Percentiles rank a stretch among this genome's conserved stretches.
Evolutionary conservation across 163 green algal species (phyloP).

Genomic region (Chlorella variabilis): DNA sequence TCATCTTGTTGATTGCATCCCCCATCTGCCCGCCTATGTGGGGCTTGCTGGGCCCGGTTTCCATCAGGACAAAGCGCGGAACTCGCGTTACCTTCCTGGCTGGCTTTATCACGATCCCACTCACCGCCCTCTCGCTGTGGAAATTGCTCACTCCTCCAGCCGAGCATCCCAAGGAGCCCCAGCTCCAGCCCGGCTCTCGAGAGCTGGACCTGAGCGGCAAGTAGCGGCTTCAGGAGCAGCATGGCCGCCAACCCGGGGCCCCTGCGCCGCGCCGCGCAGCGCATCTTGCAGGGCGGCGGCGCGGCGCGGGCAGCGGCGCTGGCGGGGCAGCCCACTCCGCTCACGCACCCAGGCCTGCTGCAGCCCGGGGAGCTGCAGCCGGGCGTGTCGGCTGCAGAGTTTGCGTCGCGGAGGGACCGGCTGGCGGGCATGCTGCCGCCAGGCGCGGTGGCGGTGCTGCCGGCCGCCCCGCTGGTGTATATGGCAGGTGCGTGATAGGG

Average conservation of each 20-base stretch:
- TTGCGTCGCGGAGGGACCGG: slow-evolving; percentile 50
- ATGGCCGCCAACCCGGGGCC: slow-evolving; percentile 10
- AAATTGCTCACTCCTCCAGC: no score
- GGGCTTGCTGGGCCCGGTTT: slow-evolving; percentile 42
- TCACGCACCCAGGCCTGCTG: slow-evolving; percentile 50
- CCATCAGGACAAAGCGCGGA: slow-evolving; percentile 34
- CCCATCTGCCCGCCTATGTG: not conserved
- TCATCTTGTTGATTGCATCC: no score
- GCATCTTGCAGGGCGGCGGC: not conserved
- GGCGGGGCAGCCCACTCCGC: slow-evolving; percentile 42
- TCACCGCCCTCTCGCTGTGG: slow-evolving; percentile 37
- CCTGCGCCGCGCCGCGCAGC: not conserved
- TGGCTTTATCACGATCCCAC: slow-evolving; percentile 38
- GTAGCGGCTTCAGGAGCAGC: not conserved
- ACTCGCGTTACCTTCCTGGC: slow-evolving; percentile 37
- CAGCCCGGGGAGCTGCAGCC: slow-evolving; percentile 64
- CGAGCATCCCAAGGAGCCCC: not conserved
- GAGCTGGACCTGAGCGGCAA: slow-evolving; percentile 21
- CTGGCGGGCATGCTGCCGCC: slow-evolving; percentile 63
- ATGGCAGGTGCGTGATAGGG: slow-evolving; percentile 51
- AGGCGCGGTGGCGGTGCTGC: slow-evolving; percentile 70
- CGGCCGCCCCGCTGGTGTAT: slow-evolving; percentile 61
- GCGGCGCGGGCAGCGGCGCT: not conserved
- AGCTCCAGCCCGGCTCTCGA: not conserved
- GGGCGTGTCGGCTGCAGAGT: slow-evolving; percentile 68